Conservation (phyloP, 495 filamentous ascomycete genomes). For the Usnea hakonensis region DNA sequence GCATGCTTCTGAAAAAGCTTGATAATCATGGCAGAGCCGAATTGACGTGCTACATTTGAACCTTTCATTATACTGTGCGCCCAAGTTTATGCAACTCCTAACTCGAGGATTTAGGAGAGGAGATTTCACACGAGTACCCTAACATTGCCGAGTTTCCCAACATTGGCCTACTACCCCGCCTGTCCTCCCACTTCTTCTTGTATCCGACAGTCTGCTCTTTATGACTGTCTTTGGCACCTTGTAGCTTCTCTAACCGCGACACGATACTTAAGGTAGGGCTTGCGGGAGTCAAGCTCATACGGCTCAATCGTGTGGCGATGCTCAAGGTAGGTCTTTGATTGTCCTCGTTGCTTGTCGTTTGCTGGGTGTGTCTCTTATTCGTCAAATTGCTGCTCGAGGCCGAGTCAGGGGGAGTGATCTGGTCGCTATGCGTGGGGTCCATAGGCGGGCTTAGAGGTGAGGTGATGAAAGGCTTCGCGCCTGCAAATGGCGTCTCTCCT, state of each 20-base stretch:
- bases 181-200: not conserved
- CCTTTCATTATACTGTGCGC: not conserved
- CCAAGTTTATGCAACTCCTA: not conserved
- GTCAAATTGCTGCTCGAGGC: not conserved
- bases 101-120: too few relatives aligned
- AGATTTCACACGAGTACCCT: not conserved
- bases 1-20: too few relatives aligned
- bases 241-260: not conserved
- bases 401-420: not conserved
- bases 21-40: too few relatives aligned
- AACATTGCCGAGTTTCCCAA: not conserved
- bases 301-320: not conserved
- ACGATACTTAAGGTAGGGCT: not conserved
- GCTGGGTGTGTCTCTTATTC: not conserved
- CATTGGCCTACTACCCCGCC: not conserved
- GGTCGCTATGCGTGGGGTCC: not conserved
- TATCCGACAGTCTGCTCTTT: not conserved
- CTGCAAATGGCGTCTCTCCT: not conserved
- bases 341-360: not conserved
- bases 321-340: not conserved
- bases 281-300: too few relatives aligned
- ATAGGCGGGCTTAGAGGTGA: not conserved
- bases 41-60: too few relatives aligned
- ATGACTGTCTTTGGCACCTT: not conserved
- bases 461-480: not conserved